Evolutionary conservation across 495 filamentous ascomycete genomes (phyloP), one percentile per base, ranked within the genome.

Genomic region (Cercophora sp.): DNA sequence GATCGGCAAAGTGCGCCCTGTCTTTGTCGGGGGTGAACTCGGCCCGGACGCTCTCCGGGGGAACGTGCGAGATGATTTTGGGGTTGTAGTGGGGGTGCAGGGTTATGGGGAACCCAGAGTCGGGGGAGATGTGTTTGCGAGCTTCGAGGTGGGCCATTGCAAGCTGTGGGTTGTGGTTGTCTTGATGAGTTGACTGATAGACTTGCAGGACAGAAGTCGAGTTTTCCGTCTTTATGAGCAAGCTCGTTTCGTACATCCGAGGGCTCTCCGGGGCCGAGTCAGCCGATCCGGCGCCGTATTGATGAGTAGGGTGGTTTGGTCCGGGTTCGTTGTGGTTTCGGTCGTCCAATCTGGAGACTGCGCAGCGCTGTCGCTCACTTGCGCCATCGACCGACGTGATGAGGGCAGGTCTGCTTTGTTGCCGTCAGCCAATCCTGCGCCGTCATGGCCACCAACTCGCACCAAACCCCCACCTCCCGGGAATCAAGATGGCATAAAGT

Each of bases 41-140:
- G 31, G 73, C 60, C 23, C 70, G 71, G 47, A 66, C 24, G 1
- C 71, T 52, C 64, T 79, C 77, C 0, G 73, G 68, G 26, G 78
- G 77, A 8, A 69, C 55, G 60, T 76, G 68, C 22, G 62, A 48
- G 29, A 55, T 69, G 55, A 81, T 78, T 50, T 76, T 79, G 45
- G 77, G 76, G 8, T 84, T 85, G 55, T 86, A 78, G 57, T 85
- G 82, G 4, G 78, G 79, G 62, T 81, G 78, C 11, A 71, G 48
- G 5, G 66, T 62, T 18, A 68, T 62, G 25, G 66, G 64, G 25
- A 69, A 71, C 18, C 66, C 66, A 1, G 68, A 71, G 53, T 71
- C 68, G 22, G 57, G 58, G 4, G 68, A 69, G 24, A 71, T 60
- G 48, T 69, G 63, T 48, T 69, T 68, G 1, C 58, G 55, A 22